A percentile compares a stretch with the other conserved stretches of the same genome.
Evolutionary conservation across 2,329 filamentous ascomycete genomes (phyloP).

Genomic region (Knufia fluminis): DNA sequence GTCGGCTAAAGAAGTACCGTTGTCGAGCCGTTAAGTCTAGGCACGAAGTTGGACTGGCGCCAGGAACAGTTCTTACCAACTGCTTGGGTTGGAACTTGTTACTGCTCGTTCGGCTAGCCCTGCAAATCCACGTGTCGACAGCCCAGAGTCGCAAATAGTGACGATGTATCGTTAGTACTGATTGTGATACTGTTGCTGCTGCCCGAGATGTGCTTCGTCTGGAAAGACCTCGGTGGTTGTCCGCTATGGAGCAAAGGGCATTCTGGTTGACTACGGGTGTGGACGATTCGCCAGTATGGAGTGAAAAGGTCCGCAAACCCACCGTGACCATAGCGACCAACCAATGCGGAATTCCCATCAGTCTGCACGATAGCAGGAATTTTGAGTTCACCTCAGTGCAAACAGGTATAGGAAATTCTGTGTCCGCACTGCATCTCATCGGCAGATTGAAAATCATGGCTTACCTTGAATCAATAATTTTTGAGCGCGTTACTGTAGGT

Average conservation of each 20-base stretch:
- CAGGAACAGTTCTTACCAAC: slow-evolving; percentile 17
- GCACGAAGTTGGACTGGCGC: slow-evolving; percentile 16
- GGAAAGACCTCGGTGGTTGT: not conserved
- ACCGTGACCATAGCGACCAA: not conserved
- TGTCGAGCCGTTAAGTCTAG: slow-evolving; percentile 14
- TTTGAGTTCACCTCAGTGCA: not conserved
- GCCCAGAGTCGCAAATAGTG: too few relatives aligned
- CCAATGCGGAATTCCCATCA: not conserved
- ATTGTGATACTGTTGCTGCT: too few relatives aligned
- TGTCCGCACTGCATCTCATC: not conserved
- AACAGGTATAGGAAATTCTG: not conserved
- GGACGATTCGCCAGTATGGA: too few relatives aligned
- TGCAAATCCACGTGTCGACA: not conserved
- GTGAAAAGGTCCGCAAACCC: not conserved
- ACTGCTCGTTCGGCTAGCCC: not conserved
- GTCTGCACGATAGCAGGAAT: not conserved
- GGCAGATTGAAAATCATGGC: not conserved
- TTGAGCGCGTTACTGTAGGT: not conserved
- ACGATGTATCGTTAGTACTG: too few relatives aligned
- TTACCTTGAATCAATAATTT: not conserved
- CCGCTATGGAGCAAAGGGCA: not conserved
- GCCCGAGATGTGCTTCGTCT: not conserved
- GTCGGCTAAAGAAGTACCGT: slow-evolving; percentile 14
- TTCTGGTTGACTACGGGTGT: not conserved
- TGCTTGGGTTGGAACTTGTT: too few relatives aligned